A percentile compares a stretch with the other conserved stretches of the same genome.
Evolutionary conservation across 2,329 filamentous ascomycete species (phyloP).

Genomic region (Fusarium floridanum): DNA sequence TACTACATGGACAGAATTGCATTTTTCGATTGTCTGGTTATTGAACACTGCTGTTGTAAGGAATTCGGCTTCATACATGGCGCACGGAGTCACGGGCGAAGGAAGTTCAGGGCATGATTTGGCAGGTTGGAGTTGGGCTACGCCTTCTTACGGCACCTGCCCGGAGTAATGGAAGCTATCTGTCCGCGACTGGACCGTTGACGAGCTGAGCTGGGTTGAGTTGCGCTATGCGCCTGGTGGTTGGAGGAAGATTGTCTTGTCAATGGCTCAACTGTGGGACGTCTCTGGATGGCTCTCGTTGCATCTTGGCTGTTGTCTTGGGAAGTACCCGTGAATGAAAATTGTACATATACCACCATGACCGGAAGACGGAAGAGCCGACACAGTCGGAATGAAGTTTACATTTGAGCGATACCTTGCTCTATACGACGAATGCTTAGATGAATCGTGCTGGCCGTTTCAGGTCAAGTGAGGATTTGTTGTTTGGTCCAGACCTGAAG

Average conservation of each 20-base stretch:
- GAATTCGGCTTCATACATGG: slow-evolving; percentile 55
- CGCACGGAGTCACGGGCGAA: slow-evolving; percentile 58
- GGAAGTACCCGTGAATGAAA: slow-evolving; percentile 50
- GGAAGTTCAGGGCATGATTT: slow-evolving; percentile 53
- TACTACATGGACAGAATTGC: slow-evolving; percentile 42
- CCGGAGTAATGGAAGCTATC: slow-evolving; percentile 45
- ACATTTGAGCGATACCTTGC: slow-evolving; percentile 27
- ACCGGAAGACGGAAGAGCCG: slow-evolving; percentile 50
- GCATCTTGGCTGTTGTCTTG: slow-evolving; percentile 42
- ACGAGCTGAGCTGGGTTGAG: slow-evolving; percentile 46
- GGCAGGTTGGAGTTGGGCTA: slow-evolving; percentile 54
- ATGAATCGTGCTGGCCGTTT: neutral
- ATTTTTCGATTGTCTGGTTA: slow-evolving; percentile 49
- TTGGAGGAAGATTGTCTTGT: slow-evolving; percentile 35
- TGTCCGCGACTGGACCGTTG: slow-evolving; percentile 27
- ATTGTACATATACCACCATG: slow-evolving; percentile 59
- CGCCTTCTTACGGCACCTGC: slow-evolving; percentile 40
- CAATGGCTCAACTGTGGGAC: slow-evolving; percentile 35
- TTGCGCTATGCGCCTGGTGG: slow-evolving; percentile 43
- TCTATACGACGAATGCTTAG: slow-evolving; percentile 6
- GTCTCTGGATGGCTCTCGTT: slow-evolving; percentile 26
- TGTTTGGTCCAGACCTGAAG: slow-evolving; percentile 1
- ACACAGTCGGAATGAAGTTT: slow-evolving; percentile 49
- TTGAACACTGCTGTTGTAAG: slow-evolving; percentile 53
- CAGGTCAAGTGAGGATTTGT: slow-evolving; percentile 4